These are phyloP conservation scores for Hygrophorus pudorinus DNA, from an alignment of 768 basidiomycete genomes.

Conservation along the genomic window DNA sequence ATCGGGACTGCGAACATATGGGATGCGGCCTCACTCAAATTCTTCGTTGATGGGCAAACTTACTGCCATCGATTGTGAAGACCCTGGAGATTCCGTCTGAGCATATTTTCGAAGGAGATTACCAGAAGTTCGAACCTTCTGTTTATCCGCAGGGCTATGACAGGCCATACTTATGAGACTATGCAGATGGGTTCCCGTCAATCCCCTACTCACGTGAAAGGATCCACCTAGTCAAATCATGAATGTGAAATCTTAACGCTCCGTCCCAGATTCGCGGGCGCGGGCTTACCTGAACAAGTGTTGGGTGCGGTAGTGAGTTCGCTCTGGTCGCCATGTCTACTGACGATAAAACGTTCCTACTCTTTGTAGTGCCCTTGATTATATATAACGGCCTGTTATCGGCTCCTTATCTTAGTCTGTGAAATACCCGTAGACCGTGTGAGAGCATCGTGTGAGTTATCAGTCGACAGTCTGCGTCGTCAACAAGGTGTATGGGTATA, in stretches of 20 bases:
- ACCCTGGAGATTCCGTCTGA: conserved; percentile 26
- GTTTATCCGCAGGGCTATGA: conserved; percentile 37
- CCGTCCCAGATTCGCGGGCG: not conserved
- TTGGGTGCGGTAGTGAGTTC: conserved; percentile 53
- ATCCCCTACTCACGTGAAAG: too few species aligned
- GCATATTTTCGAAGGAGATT: not conserved
- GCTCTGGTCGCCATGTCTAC: conserved; percentile 45
- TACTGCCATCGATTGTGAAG: conserved; percentile 72
- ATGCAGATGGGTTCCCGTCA: too few species aligned
- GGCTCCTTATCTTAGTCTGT: too few species aligned
- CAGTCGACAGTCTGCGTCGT: too few species aligned
- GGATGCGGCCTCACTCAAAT: not conserved
- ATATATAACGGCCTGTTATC: too few species aligned
- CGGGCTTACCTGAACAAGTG: conserved; percentile 39
- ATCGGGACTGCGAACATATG: conserved; percentile 36
- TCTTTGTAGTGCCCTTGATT: not conserved
- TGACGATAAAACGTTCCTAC: not conserved
- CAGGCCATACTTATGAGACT: not conserved
- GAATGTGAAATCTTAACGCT: too few species aligned
- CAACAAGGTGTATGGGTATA: too few species aligned
- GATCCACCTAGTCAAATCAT: too few species aligned
- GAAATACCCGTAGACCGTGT: too few species aligned
- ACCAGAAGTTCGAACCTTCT: conserved; percentile 35
- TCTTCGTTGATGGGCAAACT: conserved; percentile 15
- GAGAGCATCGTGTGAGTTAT: too few species aligned